These are phyloP conservation scores for Intubia oerlemansii DNA, from an alignment of 2,329 filamentous ascomycete species.

Conservation along the genomic window DNA sequence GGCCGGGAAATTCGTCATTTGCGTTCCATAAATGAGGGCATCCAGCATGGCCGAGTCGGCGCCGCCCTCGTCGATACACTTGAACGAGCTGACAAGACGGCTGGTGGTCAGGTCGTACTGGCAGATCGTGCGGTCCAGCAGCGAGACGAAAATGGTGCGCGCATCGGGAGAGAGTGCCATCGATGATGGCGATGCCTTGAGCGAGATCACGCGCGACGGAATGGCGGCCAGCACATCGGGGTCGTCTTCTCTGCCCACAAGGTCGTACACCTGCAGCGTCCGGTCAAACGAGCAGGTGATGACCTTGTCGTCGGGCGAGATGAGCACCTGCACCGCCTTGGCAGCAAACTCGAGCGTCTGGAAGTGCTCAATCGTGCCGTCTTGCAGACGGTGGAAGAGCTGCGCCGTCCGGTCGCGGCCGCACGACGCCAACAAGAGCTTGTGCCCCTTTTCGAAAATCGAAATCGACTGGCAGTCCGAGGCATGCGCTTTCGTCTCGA, in stretches of 20 bases:
- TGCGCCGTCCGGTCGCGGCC: conserved; percentile 85
- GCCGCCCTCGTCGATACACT: conserved; percentile 60
- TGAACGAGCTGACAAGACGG: conserved; percentile 52
- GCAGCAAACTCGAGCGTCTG: conserved; percentile 90
- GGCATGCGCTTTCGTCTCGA: conserved; percentile 68
- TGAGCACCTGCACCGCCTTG: conserved; percentile 52
- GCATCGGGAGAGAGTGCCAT: conserved; percentile 50
- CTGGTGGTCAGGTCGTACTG: conserved; percentile 46
- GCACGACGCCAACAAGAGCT: conserved; percentile 55
- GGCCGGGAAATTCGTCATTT: conserved; percentile 15
- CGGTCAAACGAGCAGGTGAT: conserved; percentile 80
- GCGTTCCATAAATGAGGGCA: conserved; percentile 45
- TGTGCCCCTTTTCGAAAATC: conserved; percentile 39
- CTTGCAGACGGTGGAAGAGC: conserved; percentile 45
- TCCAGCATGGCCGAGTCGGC: conserved; percentile 69
- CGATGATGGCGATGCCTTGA: conserved; percentile 74
- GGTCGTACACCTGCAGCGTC: conserved; percentile 63
- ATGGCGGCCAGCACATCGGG: conserved; percentile 52
- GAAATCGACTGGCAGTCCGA: conserved; percentile 69
- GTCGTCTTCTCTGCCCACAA: conserved; percentile 46
- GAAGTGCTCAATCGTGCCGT: conserved; percentile 47
- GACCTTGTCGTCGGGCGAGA: conserved; percentile 54
- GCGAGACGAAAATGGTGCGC: conserved; percentile 34
- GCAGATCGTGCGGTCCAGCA: conserved; percentile 37
- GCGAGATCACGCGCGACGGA: conserved; percentile 51